These are phyloP conservation scores for Pleurotus salmoneostramineus DNA, from an alignment of 768 basidiomycete species.

Conservation along the genomic window DNA sequence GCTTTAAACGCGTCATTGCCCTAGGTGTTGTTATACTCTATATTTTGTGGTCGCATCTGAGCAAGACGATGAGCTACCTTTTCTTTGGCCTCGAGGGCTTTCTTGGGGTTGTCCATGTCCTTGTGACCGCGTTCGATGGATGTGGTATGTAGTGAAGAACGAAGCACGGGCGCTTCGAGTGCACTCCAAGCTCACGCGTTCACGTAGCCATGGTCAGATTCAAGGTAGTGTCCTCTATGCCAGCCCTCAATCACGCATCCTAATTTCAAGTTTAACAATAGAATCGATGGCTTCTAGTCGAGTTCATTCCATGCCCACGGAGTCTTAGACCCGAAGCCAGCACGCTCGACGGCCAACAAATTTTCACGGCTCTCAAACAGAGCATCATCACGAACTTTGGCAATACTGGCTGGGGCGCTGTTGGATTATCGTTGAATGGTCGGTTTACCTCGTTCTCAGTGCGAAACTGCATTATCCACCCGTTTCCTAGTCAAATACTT, in stretches of 20 bases:
- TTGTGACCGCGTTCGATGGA: too few species aligned
- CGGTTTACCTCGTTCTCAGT: slow-evolving; percentile 15
- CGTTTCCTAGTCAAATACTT: slow-evolving; percentile 78
- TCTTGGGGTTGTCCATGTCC: not conserved
- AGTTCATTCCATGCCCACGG: slow-evolving; percentile 56
- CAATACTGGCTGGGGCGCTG: slow-evolving; percentile 82
- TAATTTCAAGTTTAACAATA: slow-evolving; percentile 18
- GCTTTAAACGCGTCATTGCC: slow-evolving; percentile 86
- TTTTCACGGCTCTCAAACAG: slow-evolving; percentile 68
- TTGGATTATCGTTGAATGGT: slow-evolving; percentile 71
- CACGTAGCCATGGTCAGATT: slow-evolving; percentile 8
- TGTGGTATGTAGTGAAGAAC: not conserved
- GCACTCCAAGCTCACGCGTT: not conserved
- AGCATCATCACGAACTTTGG: slow-evolving; percentile 74
- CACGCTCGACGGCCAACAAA: slow-evolving; percentile 52
- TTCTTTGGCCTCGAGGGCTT: slow-evolving; percentile 3
- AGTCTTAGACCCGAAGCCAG: slow-evolving; percentile 17
- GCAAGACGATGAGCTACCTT: not conserved
- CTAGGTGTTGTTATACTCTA: too few species aligned
- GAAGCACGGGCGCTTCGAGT: not conserved
- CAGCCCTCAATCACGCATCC: not conserved
- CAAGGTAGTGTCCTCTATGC: not conserved
- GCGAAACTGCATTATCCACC: slow-evolving; percentile 3
- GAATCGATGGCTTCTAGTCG: slow-evolving; percentile 89
- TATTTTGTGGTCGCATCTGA: not conserved